Evolutionary conservation across 2,329 filamentous ascomycete genomes (phyloP), one percentile per base, ranked within the genome.

Genomic region (Seiridium cupressi): DNA sequence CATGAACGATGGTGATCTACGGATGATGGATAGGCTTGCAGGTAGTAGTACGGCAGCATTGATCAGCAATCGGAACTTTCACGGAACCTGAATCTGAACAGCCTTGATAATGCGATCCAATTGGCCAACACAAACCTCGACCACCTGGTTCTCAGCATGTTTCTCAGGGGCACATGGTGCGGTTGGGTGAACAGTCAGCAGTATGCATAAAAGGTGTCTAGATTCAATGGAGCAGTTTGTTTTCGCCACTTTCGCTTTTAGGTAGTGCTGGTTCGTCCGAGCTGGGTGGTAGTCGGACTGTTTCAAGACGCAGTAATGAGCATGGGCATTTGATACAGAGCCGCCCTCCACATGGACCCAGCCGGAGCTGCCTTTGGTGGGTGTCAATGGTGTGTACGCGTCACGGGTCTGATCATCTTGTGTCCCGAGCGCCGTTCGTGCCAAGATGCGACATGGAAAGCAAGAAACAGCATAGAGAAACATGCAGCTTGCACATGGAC

Each of bases 21-120:
- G 26, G 34, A 32, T 32, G 38, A 44, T 51, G 35, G 11, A 58
- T 49, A 58, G 44, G 46, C 55, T 51, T 58, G 55, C 44, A 58
- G 46, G 44, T 58, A 58, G 44, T 58, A 26, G 31, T 56, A 56
- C 38, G 26, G 32, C 54, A 56, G 18, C 51, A 56, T 60, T 44
- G 58, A 60, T 60, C 47, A 35, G 11, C 32, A 32, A 9, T 31
- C 13, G 26, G 46, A 48, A 7, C 46, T n/a, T 48, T 31, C 26
- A 8, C 2, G 9, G 3, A 44, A n/a, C 9, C 40, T 8, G 40
- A 8, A n/a, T 44, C 9, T n/a, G n/a, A n/a, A 44, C 40, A 44
- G 40, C 40, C 40, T 8, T 44, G 40, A n/a, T 9, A 44, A 44
- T n/a, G 40, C n/a, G n/a, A 26, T 26, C 18, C 18, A 26, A 26